phyloP scores from a whole-genome alignment of 257 asterid genomes.

The Gentiana dahurica region DNA sequence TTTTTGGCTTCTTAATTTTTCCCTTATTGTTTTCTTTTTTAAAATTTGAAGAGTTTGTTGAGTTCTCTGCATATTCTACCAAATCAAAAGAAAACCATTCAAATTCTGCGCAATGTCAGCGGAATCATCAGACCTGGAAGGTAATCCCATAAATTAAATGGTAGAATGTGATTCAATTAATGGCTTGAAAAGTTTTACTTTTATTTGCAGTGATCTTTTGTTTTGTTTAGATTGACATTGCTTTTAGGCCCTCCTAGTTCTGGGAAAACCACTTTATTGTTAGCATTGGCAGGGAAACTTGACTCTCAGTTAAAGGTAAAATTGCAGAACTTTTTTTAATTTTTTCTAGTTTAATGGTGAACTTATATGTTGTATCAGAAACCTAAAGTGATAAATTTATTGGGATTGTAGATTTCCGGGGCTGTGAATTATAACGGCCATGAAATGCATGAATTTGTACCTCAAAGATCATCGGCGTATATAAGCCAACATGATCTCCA shows the following conservation, averaged over 20 bases:
- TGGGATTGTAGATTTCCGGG: slow-evolving; percentile 42
- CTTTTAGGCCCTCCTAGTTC: slow-evolving; percentile 89
- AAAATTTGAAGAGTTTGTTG: slow-evolving; percentile 41
- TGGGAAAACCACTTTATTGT: slow-evolving; percentile 69
- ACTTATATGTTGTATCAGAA: no score
- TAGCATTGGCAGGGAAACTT: slow-evolving; percentile 85
- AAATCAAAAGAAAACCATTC: slow-evolving; percentile 49
- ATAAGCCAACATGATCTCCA: slow-evolving; percentile 83
- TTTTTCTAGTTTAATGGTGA: background rate
- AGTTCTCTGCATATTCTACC: slow-evolving; percentile 44
- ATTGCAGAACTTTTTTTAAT: background rate
- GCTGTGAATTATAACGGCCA: slow-evolving; percentile 73
- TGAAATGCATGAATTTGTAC: slow-evolving; percentile 61
- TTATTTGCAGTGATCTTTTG: background rate
- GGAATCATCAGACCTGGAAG: slow-evolving; percentile 78
- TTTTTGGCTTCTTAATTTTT: background rate
- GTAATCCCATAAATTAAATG: slow-evolving; percentile 17
- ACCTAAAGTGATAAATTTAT: background rate
- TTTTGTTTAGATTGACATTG: slow-evolving; percentile 47
- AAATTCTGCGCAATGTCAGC: slow-evolving; percentile 54
- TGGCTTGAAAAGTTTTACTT: background rate
- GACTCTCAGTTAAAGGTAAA: slow-evolving; percentile 50
- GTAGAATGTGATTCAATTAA: background rate
- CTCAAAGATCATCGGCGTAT: slow-evolving; percentile 80
- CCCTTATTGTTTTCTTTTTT: background rate